These are phyloP conservation scores for Daedaleopsis nitida DNA, from an alignment of 768 basidiomycete genomes.

Conservation along the genomic window DNA sequence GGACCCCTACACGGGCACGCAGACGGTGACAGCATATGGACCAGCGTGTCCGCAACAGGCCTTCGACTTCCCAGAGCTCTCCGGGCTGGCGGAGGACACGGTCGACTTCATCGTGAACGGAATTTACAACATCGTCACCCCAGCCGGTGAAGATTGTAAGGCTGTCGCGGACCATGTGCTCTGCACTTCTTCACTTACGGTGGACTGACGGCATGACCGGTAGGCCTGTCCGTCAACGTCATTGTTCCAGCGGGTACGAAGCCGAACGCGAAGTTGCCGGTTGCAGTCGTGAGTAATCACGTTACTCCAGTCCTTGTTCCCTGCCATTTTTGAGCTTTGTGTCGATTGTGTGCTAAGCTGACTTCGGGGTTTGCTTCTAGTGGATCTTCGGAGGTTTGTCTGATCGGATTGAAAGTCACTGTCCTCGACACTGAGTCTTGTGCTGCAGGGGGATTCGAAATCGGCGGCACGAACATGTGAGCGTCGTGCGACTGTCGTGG, in stretches of 20 bases:
- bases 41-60: slow-evolving; percentile 44
- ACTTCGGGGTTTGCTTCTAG: slow-evolving; percentile 5
- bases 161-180: neutral
- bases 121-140: slow-evolving; percentile 9
- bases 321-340: neutral
- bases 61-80: slow-evolving; percentile 14
- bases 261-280: slow-evolving; percentile 18
- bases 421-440: neutral
- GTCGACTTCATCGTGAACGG: slow-evolving; percentile 21
- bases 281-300: slow-evolving; percentile 17
- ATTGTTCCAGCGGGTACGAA: slow-evolving; percentile 20
- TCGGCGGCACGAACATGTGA: slow-evolving; percentile 32
- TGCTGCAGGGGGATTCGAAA: slow-evolving; percentile 42
- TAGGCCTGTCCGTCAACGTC: slow-evolving; percentile 32
- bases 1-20: slow-evolving; percentile 33
- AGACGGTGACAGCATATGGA: slow-evolving; percentile 39
- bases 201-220: neutral
- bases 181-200: neutral
- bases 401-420: neutral
- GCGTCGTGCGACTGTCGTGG: neutral
- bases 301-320: neutral
- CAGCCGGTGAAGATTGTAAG: slow-evolving; percentile 18
- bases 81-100: slow-evolving; percentile 23
- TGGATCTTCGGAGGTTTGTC: slow-evolving; percentile 31
- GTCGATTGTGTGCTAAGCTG: too few relatives aligned